Percentiles rank a stretch among this genome's conserved stretches.
These are phyloP conservation scores for Saccharomycopsis phalli DNA, from an alignment of 1,139 yeast genomes.

Conservation along the genomic window DNA sequence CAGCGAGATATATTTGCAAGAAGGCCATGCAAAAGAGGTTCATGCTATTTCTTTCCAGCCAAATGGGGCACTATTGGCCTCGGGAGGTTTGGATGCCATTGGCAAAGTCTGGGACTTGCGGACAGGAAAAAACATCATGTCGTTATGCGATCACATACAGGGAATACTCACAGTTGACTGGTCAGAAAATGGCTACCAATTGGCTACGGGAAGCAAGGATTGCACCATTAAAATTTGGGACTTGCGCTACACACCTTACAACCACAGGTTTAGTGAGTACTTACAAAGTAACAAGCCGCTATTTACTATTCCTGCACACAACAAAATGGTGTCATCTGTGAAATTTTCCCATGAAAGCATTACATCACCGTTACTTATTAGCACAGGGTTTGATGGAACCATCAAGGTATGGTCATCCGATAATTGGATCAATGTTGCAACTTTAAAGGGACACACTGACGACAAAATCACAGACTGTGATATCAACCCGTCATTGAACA, in stretches of 20 bases:
- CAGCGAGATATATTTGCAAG: constrained; percentile 49
- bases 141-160: constrained; percentile 58
- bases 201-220: constrained; percentile 84
- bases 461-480: constrained; percentile 64
- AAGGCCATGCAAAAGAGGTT: constrained; percentile 78
- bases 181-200: constrained; percentile 64
- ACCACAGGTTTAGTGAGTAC: constrained; percentile 20
- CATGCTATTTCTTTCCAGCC: constrained; percentile 56
- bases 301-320: constrained; percentile 67
- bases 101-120: constrained; percentile 82
- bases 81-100: constrained; percentile 75
- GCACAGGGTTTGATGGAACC: constrained; percentile 64
- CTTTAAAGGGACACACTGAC: constrained; percentile 57
- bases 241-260: constrained; percentile 35
- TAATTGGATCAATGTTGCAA: constrained; percentile 54
- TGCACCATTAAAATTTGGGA: constrained; percentile 83
- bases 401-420: constrained; percentile 63
- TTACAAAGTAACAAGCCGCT: constrained; percentile 26
- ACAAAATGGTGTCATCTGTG: constrained; percentile 61
- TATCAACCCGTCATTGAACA: constrained; percentile 34
- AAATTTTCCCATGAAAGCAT: constrained; percentile 36
- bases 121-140: constrained; percentile 57
- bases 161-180: constrained; percentile 69
- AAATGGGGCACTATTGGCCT: constrained; percentile 69
- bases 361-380: constrained; percentile 44